Base-by-base conservation (phyloP, 306 rosid genomes). In the Quercus rubra region DNA sequence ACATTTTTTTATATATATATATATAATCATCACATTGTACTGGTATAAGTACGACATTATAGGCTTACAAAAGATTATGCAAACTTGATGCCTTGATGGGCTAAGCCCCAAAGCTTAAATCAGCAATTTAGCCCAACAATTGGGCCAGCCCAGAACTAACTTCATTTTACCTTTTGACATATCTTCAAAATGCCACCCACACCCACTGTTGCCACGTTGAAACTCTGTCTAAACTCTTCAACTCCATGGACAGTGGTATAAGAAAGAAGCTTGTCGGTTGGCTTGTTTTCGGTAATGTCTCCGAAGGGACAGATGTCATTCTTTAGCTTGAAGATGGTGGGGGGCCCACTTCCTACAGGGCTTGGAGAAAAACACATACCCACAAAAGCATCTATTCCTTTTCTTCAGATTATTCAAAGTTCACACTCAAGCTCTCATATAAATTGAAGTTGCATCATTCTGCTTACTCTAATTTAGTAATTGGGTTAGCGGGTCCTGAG, bases 261-360 rank as follows among this genome's bases (percentile, higher is more conserved):
- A 46, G 54, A 46, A 12, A 46, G 4, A 46, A 46, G 54, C 17
- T 49, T 12, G 54, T 49, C 15, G 54, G 54, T 49, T 12, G 54
- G 35, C 35, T 33, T 67, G 71, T 33, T 31, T 73, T 14, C 61
- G 72, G 69, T 62, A 25, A 67, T 63, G 43, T 49, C 2, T 71
- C 76, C 25, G 77, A 19, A 67, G 71, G 27, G 23, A 79, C 31
- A 38, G 51, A 83, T 83, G 86, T 59, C 83, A 23, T 56, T 79
- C 52, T 55, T 43, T 33, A 67, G 64, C 73, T 20, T 31, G 51
- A 83, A 51, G 17, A 71, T 79, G 35, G 21, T 23, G 51, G 55
- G 78, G 3, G 64, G 68, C 71, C 55, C 81, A 43, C 64, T 71
- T 62, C 71, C 81, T 70, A 55, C 30, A 58, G 12, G 4, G 14